A percentile compares a stretch with the other conserved stretches of the same genome.
phyloP scores from a whole-genome alignment of 1,284 basidiomycete genomes.

The Marasmius sp. region DNA sequence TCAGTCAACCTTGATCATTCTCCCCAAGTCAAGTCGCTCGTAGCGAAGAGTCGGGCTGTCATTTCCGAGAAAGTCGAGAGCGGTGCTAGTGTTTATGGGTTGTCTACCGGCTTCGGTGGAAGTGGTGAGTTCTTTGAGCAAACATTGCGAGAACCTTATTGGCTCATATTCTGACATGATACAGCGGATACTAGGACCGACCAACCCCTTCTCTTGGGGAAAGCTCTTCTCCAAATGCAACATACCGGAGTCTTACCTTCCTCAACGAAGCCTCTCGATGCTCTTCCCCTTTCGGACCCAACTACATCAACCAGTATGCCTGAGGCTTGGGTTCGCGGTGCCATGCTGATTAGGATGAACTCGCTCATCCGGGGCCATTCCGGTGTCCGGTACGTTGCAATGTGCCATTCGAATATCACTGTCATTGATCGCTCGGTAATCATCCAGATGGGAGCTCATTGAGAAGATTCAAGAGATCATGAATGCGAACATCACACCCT shows the following conservation, averaged over 20 bases:
- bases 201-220: slow-evolving; percentile 66
- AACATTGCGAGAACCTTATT: not conserved
- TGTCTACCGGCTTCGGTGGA: slow-evolving; percentile 83
- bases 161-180: not conserved
- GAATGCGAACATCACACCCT: slow-evolving; percentile 71
- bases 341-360: slow-evolving; percentile 61
- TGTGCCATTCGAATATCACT: too few species aligned
- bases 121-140: slow-evolving; percentile 46
- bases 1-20: slow-evolving; percentile 55
- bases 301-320: slow-evolving; percentile 74
- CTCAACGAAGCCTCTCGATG: slow-evolving; percentile 39
- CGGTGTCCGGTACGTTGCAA: slow-evolving; percentile 47
- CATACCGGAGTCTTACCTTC: slow-evolving; percentile 69
- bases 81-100: slow-evolving; percentile 75
- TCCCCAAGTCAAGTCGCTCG: slow-evolving; percentile 43
- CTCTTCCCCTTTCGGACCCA: slow-evolving; percentile 64
- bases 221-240: slow-evolving; percentile 79
- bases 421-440: slow-evolving; percentile 49
- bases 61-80: slow-evolving; percentile 67
- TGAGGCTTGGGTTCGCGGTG: slow-evolving; percentile 81
- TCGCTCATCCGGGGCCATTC: slow-evolving; percentile 61
- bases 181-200: slow-evolving; percentile 70
- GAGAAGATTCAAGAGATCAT: slow-evolving; percentile 78
- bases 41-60: slow-evolving; percentile 59
- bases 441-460: slow-evolving; percentile 61